Evolutionary conservation across 768 basidiomycete genomes (phyloP), one percentile per base, ranked within the genome.

Genomic region (Amanita exitialis): DNA sequence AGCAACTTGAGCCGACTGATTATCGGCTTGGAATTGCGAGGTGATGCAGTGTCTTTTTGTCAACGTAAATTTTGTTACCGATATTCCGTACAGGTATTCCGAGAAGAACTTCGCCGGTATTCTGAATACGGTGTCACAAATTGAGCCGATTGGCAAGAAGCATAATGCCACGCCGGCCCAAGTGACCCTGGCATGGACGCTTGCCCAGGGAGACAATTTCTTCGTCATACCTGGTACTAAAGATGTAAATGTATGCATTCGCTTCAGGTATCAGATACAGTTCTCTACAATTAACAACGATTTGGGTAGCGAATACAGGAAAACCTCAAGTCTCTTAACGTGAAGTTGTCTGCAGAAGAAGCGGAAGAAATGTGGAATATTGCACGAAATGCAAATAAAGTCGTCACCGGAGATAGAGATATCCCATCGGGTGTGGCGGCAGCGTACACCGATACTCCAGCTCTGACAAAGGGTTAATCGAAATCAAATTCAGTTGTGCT

Each of bases 181-280:
- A 53, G 63, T 75, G 16, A 63, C 68, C 0, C 66, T 78, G 25
- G 74, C 76, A 0, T 77, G 72, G 73, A 61, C 76, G 7, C 62
- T 77, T 7, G 67, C 70, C 10, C 71, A 75, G 56, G 70, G 71
- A 7, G 59, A 61, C 15, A 67, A 73, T 42, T 61, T 76, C 53
- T 64, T 72, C 46, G 63, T 72, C 21, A 74, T 76, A 54, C 74
- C 75, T 0, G 74, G 72, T 1, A 72, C 71, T 3, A 68, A 63
- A 51, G 66, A 63, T 21, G 56, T 71, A 52, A 66, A 64, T 57
- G 67, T 67, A 28, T 38, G 47, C 36, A n/a, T 21, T 8, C 7
- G 13, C 34, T 12, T 32, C 20, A 15, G 18, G 13, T 32, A 10
- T 3, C 1, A 30, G 5, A 30, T 12, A 6, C 20, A 1, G 25